These are phyloP conservation scores for Epichloe brachyelytri DNA, from an alignment of 2,329 filamentous ascomycete species.

Conservation along the genomic window DNA sequence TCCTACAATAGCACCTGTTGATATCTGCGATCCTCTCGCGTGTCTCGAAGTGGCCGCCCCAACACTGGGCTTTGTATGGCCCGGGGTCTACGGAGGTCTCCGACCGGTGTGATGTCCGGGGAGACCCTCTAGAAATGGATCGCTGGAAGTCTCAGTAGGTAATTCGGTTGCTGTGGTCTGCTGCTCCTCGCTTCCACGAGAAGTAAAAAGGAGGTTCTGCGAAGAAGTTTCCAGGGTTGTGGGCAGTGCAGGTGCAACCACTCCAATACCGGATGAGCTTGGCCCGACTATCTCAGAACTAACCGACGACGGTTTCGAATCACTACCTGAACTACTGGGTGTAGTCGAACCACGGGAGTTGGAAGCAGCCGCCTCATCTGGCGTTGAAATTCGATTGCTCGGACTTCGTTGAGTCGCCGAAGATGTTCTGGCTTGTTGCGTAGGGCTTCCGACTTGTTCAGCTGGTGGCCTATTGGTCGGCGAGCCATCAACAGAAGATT, in stretches of 20 bases:
- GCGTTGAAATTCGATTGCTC: not conserved
- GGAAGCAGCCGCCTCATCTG: not conserved
- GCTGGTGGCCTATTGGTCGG: not conserved
- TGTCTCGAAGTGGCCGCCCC: not conserved
- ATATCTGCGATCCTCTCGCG: not conserved
- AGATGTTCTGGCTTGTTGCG: not conserved
- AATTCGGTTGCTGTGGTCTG: not conserved
- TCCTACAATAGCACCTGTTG: constrained; percentile 31
- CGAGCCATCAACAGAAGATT: not conserved
- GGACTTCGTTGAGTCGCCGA: not conserved
- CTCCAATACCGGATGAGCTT: not conserved
- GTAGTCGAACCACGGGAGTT: not conserved
- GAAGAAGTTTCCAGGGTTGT: not conserved
- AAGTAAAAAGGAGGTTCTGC: not conserved
- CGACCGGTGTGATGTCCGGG: not conserved
- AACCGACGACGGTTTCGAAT: not conserved
- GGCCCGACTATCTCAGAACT: not conserved
- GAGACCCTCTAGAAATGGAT: not conserved
- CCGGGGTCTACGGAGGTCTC: not conserved
- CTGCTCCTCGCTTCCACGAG: not conserved
- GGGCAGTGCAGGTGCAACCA: not conserved
- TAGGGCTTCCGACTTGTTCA: not conserved
- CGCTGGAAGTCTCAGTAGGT: not conserved
- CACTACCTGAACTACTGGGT: not conserved
- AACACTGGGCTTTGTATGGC: not conserved